A percentile compares a stretch with the other conserved stretches of the same genome.
phyloP scores from a whole-genome alignment of 1,139 yeast genomes.

The Candida dubliniensis region DNA sequence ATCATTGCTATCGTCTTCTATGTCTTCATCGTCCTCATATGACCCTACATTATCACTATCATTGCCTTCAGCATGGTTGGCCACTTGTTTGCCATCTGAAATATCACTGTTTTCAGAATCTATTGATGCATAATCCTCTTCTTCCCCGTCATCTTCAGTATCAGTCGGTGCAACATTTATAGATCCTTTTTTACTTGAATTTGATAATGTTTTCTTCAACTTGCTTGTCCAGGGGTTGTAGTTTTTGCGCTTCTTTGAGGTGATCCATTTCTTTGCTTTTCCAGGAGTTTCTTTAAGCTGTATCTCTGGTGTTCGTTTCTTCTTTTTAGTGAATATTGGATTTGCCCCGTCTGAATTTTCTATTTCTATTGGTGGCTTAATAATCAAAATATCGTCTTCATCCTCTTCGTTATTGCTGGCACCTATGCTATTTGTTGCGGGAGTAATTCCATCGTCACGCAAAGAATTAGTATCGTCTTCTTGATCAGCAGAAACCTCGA shows the following conservation, averaged over 20 bases:
- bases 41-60: constrained; percentile 17
- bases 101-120: constrained; percentile 15
- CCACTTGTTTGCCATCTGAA: constrained; percentile 16
- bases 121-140: constrained; percentile 16
- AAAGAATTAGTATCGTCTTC: constrained; percentile 11
- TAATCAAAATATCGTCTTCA: constrained; percentile 80
- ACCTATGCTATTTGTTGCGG: constrained; percentile 1
- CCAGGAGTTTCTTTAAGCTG: constrained; percentile 21
- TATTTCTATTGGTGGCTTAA: constrained; percentile 77
- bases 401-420: constrained; percentile 32
- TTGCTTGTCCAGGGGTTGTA: constrained; percentile 14
- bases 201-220: constrained; percentile 23
- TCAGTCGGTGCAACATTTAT: constrained; percentile 13
- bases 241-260: constrained; percentile 9
- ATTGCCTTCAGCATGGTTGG: constrained; percentile 17
- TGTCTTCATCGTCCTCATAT: constrained; percentile 18
- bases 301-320: constrained; percentile 12
- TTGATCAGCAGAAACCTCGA: neutral
- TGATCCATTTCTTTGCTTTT: constrained; percentile 15
- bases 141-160: constrained; percentile 11
- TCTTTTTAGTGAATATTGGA: constrained; percentile 37
- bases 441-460: constrained; percentile 21
- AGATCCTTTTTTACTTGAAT: constrained; percentile 18
- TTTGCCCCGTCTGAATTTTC: constrained; percentile 34
- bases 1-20: constrained; percentile 14